phyloP scores from a whole-genome alignment of 805 yeast species.

The Ascoidea rubescens region DNA sequence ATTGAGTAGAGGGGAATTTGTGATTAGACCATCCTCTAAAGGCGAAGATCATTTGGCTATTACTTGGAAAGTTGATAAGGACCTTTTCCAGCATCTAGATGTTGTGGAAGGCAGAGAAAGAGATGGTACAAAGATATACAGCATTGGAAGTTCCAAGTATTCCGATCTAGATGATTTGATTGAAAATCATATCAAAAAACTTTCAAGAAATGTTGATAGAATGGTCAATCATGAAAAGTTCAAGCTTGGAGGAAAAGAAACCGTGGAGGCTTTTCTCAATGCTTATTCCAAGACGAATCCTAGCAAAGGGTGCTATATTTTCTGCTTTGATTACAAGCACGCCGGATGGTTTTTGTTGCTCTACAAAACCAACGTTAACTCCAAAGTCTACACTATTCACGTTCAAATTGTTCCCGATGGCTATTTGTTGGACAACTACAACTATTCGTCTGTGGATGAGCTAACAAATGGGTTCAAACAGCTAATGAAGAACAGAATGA shows the following conservation, averaged over 20 bases:
- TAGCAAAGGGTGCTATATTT: conserved; percentile 77
- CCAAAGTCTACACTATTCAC: conserved; percentile 72
- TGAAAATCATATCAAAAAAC: conserved; percentile 72
- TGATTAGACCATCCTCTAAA: conserved; percentile 85
- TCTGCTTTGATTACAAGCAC: conserved; percentile 75
- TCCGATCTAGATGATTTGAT: conserved; percentile 89
- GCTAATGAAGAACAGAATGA: conserved; percentile 17
- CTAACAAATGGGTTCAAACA: conserved; percentile 94
- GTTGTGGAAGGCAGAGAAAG: conserved; percentile 63
- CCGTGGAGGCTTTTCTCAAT: conserved; percentile 76
- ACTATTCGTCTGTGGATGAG: conserved; percentile 79
- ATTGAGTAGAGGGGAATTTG: conserved; percentile 78
- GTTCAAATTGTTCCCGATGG: conserved; percentile 87
- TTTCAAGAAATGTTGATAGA: conserved; percentile 71
- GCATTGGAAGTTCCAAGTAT: conserved; percentile 58
- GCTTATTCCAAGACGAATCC: conserved; percentile 87
- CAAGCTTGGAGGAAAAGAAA: conserved; percentile 63
- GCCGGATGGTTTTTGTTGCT: conserved; percentile 91
- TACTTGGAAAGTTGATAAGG: conserved; percentile 93
- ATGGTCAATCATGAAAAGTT: conserved; percentile 82
- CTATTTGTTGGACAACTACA: conserved; percentile 60
- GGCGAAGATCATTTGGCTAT: conserved; percentile 82
- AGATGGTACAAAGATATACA: conserved; percentile 38
- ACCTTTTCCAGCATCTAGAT: conserved; percentile 82
- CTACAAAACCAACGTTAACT: conserved; percentile 65